phyloP scores from a whole-genome alignment of 2,329 filamentous ascomycete genomes.

The Alternaria ventricosa region DNA sequence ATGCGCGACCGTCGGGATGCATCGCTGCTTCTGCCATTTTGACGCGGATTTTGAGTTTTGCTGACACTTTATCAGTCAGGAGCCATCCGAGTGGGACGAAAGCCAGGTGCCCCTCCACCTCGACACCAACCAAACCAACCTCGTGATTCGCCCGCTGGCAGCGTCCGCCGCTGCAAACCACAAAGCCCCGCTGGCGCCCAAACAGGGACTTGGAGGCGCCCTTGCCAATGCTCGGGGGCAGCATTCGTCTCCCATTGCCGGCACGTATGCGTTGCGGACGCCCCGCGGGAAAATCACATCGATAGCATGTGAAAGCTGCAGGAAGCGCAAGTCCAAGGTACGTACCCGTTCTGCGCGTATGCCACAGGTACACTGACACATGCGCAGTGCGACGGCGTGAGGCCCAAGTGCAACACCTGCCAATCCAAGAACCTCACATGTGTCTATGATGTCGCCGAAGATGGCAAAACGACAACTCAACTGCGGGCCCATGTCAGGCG shows the following conservation, averaged over 20 bases:
- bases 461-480: conserved; percentile 49
- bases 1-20: not conserved
- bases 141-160: conserved; percentile 39
- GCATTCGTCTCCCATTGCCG: conserved; percentile 45
- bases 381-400: conserved; percentile 45
- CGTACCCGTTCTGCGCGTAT: not conserved
- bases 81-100: conserved; percentile 39
- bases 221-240: conserved; percentile 40
- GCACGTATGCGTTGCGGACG: conserved; percentile 46
- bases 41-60: conserved; percentile 9
- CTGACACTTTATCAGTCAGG: conserved; percentile 41
- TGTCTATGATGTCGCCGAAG: conserved; percentile 48
- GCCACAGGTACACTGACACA: conserved; percentile 13
- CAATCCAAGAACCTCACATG: conserved; percentile 47
- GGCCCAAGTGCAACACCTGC: conserved; percentile 50
- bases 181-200: conserved; percentile 48
- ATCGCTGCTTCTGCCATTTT: conserved; percentile 13
- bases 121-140: conserved; percentile 36
- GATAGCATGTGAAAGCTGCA: conserved; percentile 49
- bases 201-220: conserved; percentile 43
- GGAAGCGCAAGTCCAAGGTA: conserved; percentile 50
- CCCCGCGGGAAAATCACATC: conserved; percentile 50
- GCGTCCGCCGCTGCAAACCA: conserved; percentile 32
- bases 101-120: conserved; percentile 37
- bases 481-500: conserved; percentile 47